Conservation (phyloP, 2,329 filamentous ascomycete genomes). For the Myriosclerotinia scirpicola region DNA sequence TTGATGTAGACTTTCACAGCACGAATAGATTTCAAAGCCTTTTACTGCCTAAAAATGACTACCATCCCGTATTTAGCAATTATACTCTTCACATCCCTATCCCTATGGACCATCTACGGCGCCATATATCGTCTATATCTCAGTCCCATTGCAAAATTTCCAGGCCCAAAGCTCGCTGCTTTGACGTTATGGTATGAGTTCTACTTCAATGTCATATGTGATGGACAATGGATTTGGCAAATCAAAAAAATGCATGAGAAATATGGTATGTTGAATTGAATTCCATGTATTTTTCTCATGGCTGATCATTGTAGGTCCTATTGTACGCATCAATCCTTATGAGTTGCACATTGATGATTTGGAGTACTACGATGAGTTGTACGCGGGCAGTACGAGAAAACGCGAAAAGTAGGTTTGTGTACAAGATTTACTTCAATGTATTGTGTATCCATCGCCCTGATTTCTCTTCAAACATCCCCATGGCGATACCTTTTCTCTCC, state of each 20-base stretch:
- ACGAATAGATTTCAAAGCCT: background rate
- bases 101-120: slow-evolving; percentile 18
- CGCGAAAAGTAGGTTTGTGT: slow-evolving; percentile 27
- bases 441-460: background rate
- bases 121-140: slow-evolving; percentile 39
- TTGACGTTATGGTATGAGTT: slow-evolving; percentile 37
- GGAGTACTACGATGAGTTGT: slow-evolving; percentile 45
- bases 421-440: background rate
- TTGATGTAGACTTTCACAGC: background rate
- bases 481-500: background rate
- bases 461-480: no score
- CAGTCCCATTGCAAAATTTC: slow-evolving; percentile 40
- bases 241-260: slow-evolving; percentile 46
- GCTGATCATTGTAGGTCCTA: background rate
- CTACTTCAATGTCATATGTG: slow-evolving; percentile 47
- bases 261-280: slow-evolving; percentile 43
- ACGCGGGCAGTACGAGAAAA: slow-evolving; percentile 33
- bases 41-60: background rate
- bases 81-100: background rate
- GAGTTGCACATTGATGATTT: slow-evolving; percentile 45
- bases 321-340: slow-evolving; percentile 31
- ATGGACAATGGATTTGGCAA: slow-evolving; percentile 46
- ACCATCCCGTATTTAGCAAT: background rate
- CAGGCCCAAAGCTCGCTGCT: slow-evolving; percentile 41
- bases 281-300: slow-evolving; percentile 21